Evolutionary conservation across 805 yeast genomes (phyloP), one percentile per base, ranked within the genome.

Genomic region (Scheffersomyces stipitis): DNA sequence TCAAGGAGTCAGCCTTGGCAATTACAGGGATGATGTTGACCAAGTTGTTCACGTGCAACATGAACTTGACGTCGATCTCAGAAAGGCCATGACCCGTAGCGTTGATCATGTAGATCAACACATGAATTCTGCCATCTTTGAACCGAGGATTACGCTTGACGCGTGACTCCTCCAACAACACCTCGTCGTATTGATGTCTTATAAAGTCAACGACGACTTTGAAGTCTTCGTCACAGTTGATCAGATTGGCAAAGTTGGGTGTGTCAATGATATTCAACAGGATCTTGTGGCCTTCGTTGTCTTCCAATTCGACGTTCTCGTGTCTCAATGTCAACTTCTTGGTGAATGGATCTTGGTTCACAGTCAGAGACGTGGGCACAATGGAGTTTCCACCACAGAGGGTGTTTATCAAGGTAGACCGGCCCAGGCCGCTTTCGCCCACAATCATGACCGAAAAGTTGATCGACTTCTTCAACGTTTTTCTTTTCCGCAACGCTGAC

Each of bases 391-490:
- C 93, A 41, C 86, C 96, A 66, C 96, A 89, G 36, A 89, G 71
- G 26, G 95, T 84, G 66, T 90, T 89, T 58, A 90, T 86, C 52
- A 89, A 83, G 4, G 96, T 89, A n/a, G 96, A 84, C 58, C 96
- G 77, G 13, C 96, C 96, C 31, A 81, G 69, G 2, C 97, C 97
- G 31, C 83, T 78, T 56, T 86, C 84, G 29, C 96, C 97, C 38
- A 87, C 82, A 26, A 86, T 81, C 91, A 89, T 82, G 41, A 86
- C 59, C 15, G 95, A 83, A 70, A 89, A 87, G 54, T 86, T 86
- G 66, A 86, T 80, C 23, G 89, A 85, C 63, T 86, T 84, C 63
- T 86, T 87, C 62, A 86, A 68, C 33, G 81, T 83, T 68, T 86
- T 86, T 58, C 86, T 79, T 66, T 86, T 86, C 37, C 75, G 62